These are phyloP conservation scores for Balakata baccata DNA, from an alignment of 345 rosid species.

Conservation along the genomic window DNA sequence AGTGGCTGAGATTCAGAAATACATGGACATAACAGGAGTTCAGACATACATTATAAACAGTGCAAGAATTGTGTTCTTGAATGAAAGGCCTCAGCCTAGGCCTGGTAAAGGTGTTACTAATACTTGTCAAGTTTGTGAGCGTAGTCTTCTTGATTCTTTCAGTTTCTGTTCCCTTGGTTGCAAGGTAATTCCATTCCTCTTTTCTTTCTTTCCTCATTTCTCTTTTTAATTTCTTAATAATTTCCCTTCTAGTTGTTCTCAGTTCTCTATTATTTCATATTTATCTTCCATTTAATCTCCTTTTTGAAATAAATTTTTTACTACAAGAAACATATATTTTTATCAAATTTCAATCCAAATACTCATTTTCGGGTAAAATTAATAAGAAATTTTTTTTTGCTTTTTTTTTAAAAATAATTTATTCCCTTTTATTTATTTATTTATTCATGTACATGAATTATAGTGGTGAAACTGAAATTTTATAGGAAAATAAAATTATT, in stretches of 20 bases:
- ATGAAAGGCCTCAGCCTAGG: conserved; percentile 96
- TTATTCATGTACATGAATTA: background rate
- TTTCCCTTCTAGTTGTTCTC: too few species aligned
- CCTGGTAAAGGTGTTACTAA: conserved; percentile 93
- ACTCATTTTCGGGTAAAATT: background rate
- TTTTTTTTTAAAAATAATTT: background rate
- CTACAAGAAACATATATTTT: background rate
- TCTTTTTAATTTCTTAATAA: background rate
- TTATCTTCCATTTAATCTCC: background rate
- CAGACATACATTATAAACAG: conserved; percentile 98
- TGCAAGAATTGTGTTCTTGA: conserved; percentile 91
- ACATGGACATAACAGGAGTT: conserved; percentile 78
- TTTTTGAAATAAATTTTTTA: background rate
- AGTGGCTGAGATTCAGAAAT: conserved; percentile 83
- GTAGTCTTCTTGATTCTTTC: conserved; percentile 92
- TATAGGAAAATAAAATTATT: background rate
- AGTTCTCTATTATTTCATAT: too few species aligned
- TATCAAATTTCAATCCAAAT: background rate
- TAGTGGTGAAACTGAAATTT: background rate
- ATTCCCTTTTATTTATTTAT: background rate
- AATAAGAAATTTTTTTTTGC: background rate
- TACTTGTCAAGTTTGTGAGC: conserved; percentile 89
- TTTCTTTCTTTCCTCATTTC: background rate
- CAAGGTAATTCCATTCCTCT: conserved; percentile 53
- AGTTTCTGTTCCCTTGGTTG: conserved; percentile 97